Base-by-base conservation (phyloP, 2,329 filamentous ascomycete genomes). In the Aspergillus tubingensis region DNA sequence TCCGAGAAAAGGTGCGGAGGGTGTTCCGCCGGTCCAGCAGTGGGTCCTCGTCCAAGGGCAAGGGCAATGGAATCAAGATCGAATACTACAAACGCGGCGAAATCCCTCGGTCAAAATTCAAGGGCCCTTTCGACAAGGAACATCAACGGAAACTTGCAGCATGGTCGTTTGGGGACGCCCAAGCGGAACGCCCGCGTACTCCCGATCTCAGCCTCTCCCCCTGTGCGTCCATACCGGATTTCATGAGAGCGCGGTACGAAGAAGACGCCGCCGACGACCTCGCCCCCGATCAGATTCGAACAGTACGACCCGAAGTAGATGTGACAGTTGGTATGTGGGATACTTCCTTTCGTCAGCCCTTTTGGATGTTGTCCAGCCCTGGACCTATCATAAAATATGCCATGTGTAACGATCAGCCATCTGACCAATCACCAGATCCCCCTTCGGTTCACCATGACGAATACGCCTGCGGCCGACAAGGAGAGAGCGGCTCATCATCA, bases 41-140 rank as follows among this genome's bases (percentile, higher is more conserved):
- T 54, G 43, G 53, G 39, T 53, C 53, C 56, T 36, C 64, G 41
- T 27, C 66, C 62, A 65, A 66, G 58, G 53, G 63, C 55, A 67
- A 68, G 38, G 68, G 67, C 41, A 68, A 75, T 54, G 71, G 74
- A 38, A 77, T 78, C 49, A 78, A 80, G 61, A 74, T 81, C 60
- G 76, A 81, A 72, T 79, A 82, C 64, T 82, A 82, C 69, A 77
- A 77, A 59, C 77, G 78, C 19, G 67, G 77, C 65, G 80, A 82
- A 66, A 73, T 81, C 17, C 80, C 80, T 1, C 76, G 72, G 15
- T 81, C 80, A 32, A 82, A 82, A 59, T 82, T 82, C 63, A 74
- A 74, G 13, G 80, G 80, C 8, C 80, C 79, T 0, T 79, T 80
- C 62, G 79, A 82, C 62, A 75, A 75, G 54, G 74, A 75, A 62